Conservation (phyloP, 2,329 filamentous ascomycete genomes). For the Penicillium frequentans region DNA sequence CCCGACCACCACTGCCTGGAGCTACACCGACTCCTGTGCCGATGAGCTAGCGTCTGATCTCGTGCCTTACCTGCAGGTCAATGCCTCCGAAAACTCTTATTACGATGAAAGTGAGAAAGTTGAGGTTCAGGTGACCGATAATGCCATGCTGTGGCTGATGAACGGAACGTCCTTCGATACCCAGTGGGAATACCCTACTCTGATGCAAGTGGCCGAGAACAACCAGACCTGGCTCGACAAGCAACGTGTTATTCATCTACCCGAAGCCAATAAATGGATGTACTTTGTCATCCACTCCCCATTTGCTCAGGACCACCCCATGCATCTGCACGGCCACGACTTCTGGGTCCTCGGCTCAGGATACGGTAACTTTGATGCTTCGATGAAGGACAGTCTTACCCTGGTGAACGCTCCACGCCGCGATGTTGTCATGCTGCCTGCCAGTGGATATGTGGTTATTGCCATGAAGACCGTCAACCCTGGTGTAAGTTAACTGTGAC, state of each 20-base stretch:
- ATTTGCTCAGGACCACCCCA: conserved; percentile 6
- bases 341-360: conserved; percentile 5
- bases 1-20: conserved; percentile 21
- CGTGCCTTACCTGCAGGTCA: conserved; percentile 22
- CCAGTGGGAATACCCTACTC: conserved; percentile 44
- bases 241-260: conserved; percentile 27
- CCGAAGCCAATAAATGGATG: conserved; percentile 24
- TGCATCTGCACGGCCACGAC: conserved; percentile 6
- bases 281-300: conserved; percentile 36
- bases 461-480: conserved; percentile 8
- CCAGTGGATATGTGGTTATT: conserved; percentile 6
- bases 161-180: conserved; percentile 30
- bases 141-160: conserved; percentile 13
- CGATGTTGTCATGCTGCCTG: conserved; percentile 9
- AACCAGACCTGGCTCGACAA: conserved; percentile 31
- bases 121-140: conserved; percentile 4
- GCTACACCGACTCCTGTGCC: conserved; percentile 21
- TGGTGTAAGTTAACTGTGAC: not conserved
- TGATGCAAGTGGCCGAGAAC: conserved; percentile 34
- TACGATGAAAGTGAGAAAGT: conserved; percentile 4
- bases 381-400: conserved; percentile 1
- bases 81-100: conserved; percentile 11
- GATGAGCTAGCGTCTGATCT: conserved; percentile 27
- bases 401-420: conserved; percentile 6
- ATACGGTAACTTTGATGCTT: conserved; percentile 5